Base-by-base conservation (phyloP, 805 yeast species). In the Hyphopichia homilentoma region DNA sequence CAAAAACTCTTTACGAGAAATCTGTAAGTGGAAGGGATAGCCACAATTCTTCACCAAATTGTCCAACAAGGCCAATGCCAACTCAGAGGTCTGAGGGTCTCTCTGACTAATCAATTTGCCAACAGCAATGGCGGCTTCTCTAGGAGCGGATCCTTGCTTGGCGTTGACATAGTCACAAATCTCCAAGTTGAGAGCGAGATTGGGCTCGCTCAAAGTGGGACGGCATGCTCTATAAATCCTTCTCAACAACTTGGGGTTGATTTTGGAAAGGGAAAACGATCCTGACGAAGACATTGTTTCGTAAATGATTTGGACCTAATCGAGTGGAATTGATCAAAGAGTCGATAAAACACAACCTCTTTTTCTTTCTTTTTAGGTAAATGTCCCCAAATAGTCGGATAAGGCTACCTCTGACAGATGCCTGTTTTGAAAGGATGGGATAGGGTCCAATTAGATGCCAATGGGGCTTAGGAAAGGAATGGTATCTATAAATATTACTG, bases 1-100 rank as follows among this genome's bases (percentile, higher is more conserved):
- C 50, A 93, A 70, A 48, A 93, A 93, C 56, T 90, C 97, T 59
- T 93, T 89, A 39, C 97, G 75, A 3, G 96, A 84, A 33, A 93
- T 86, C 61, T 93, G 98, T 29, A 93, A 69, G 45, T 93, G 98
- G 62, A 93, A 78, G 6, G 98, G 97, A 57, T 90, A 93, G 4
- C 97, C 98, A 65, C 99, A 93, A 65, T 93, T 93, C 63, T 93
- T 93, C 33, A 93, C 98, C 46, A 93, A 67, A 33, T 86, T 86
- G 54, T 93, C 99, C 40, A 93, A 72, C 31, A 86, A 62, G 2
- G 88, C 75, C 43, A 93, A 61, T 7, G 97, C 96, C 51, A 89
- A 79, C 35, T 83, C 78, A 4, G 89, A 77, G 21, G 88, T 83
- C 50, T 85, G 94, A 1, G 94, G 79, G 45, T 84, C 93, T 49